Percentiles rank a stretch among this genome's conserved stretches.
phyloP scores from a whole-genome alignment of 2,329 filamentous ascomycete genomes.

The Cordyceps cateniannulata region DNA sequence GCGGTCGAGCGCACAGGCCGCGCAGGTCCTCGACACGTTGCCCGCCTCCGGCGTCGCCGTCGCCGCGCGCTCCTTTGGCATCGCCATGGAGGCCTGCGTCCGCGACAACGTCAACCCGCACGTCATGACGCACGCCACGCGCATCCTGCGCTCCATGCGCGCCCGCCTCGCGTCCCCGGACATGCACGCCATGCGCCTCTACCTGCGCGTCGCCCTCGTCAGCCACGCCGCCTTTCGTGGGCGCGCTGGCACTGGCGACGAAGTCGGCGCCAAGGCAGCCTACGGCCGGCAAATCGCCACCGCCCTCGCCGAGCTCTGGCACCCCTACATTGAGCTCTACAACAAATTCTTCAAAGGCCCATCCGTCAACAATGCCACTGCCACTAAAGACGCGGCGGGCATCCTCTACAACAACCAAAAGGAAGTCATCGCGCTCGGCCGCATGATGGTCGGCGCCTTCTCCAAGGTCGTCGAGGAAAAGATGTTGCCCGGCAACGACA shows the following conservation, averaged over 20 bases:
- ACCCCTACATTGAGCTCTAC: constrained; percentile 36
- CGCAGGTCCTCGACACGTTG: constrained; percentile 52
- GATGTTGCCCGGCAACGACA: constrained; percentile 30
- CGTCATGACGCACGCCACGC: constrained; percentile 57
- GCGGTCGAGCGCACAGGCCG: constrained; percentile 57
- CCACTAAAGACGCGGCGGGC: constrained; percentile 13
- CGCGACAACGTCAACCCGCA: constrained; percentile 72
- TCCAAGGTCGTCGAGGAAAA: constrained; percentile 37
- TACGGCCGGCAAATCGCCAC: constrained; percentile 44
- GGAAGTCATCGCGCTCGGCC: constrained; percentile 38
- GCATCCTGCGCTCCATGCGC: constrained; percentile 60
- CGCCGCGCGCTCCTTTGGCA: constrained; percentile 53
- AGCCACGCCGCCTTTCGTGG: constrained; percentile 35
- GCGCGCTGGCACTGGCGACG: constrained; percentile 24
- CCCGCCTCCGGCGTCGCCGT: constrained; percentile 33
- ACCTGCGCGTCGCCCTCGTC: constrained; percentile 49
- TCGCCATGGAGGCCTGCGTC: constrained; percentile 67
- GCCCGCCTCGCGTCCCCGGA: constrained; percentile 37
- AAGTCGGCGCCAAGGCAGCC: constrained; percentile 30
- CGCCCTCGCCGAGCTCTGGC: constrained; percentile 46
- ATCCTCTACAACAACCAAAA: constrained; percentile 29
- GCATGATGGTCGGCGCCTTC: constrained; percentile 38
- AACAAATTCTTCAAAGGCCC: constrained; percentile 28
- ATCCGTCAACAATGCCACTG: constrained; percentile 18
- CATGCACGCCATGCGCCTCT: constrained; percentile 43